phyloP scores from a whole-genome alignment of 1,139 yeast genomes.

The Magnusiomyces starmeri region DNA sequence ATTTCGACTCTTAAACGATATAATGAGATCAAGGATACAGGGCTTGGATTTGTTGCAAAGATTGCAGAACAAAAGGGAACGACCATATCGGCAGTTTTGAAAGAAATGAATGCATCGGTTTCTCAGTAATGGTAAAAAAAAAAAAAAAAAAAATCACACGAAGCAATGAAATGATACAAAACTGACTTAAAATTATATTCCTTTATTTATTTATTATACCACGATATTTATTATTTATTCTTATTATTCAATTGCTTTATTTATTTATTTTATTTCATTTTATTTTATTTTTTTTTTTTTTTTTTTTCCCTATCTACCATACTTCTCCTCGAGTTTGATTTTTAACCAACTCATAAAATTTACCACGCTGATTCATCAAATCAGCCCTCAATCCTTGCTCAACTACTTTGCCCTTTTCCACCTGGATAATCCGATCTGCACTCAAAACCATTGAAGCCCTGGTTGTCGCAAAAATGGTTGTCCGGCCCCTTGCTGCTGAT shows the following conservation, averaged over 20 bases:
- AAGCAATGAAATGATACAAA: background rate
- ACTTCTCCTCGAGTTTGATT: background rate
- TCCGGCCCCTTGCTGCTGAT: slow-evolving; percentile 45
- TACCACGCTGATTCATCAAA: slow-evolving; percentile 13
- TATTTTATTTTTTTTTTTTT: background rate
- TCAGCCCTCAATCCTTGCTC: slow-evolving; percentile 22
- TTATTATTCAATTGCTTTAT: background rate
- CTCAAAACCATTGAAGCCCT: slow-evolving; percentile 55
- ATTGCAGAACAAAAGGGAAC: slow-evolving; percentile 14
- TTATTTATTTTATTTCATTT: background rate
- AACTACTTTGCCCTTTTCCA: slow-evolving; percentile 22
- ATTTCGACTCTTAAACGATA: slow-evolving; percentile 12
- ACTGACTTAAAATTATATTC: background rate
- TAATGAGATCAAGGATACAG: slow-evolving; percentile 14
- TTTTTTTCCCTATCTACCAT: too few relatives aligned
- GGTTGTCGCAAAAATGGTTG: slow-evolving; percentile 76
- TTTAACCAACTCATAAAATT: slow-evolving; percentile 6
- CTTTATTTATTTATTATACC: background rate
- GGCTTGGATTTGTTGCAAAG: slow-evolving; percentile 13
- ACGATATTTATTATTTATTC: background rate
- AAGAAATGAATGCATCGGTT: slow-evolving; percentile 13
- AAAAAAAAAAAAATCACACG: background rate
- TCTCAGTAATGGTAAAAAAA: background rate
- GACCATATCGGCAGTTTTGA: slow-evolving; percentile 14
- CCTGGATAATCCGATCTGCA: slow-evolving; percentile 21